Evolutionary conservation across 2,329 filamentous ascomycete species (phyloP).

Genomic region (Xylaria sp.): DNA sequence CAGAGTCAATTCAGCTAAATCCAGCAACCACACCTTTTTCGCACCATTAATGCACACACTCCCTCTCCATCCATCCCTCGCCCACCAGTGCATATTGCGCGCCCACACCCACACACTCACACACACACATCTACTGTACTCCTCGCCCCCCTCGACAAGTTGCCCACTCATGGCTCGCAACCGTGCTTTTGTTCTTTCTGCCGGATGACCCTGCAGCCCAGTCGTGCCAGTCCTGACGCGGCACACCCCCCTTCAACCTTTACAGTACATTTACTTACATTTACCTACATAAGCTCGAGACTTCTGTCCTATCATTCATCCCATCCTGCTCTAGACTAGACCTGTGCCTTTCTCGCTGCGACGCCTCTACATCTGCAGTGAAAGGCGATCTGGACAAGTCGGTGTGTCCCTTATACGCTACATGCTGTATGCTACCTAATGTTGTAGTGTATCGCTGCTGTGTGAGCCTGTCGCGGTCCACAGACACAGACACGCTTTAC

Average conservation of each 20-base stretch:
- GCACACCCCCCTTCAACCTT: conserved; percentile 4
- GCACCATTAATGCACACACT: not conserved
- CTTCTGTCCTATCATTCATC: conserved; percentile 35
- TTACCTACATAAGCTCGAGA: conserved; percentile 31
- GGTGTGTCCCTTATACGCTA: conserved; percentile 29
- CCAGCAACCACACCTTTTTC: conserved; percentile 36
- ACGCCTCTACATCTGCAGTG: conserved; percentile 36
- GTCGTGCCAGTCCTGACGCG: conserved; percentile 22
- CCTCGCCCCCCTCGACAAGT: conserved; percentile 21
- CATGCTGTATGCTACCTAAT: conserved; percentile 18
- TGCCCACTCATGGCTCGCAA: conserved; percentile 40
- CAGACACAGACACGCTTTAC: conserved; percentile 20
- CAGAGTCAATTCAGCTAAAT: conserved; percentile 11
- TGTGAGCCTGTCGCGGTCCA: conserved; percentile 22
- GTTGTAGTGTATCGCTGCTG: conserved; percentile 3
- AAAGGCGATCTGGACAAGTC: conserved; percentile 35
- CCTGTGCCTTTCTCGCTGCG: conserved; percentile 17
- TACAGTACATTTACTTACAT: conserved; percentile 9
- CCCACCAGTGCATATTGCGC: not conserved
- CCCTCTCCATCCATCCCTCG: not conserved
- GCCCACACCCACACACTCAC: not conserved
- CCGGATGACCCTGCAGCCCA: conserved; percentile 41
- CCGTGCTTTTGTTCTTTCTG: conserved; percentile 30
- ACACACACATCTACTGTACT: conserved; percentile 22
- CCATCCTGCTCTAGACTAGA: conserved; percentile 7